These are phyloP conservation scores for Aspergillus candidus DNA, from an alignment of 2,329 filamentous ascomycete genomes.

Conservation along the genomic window DNA sequence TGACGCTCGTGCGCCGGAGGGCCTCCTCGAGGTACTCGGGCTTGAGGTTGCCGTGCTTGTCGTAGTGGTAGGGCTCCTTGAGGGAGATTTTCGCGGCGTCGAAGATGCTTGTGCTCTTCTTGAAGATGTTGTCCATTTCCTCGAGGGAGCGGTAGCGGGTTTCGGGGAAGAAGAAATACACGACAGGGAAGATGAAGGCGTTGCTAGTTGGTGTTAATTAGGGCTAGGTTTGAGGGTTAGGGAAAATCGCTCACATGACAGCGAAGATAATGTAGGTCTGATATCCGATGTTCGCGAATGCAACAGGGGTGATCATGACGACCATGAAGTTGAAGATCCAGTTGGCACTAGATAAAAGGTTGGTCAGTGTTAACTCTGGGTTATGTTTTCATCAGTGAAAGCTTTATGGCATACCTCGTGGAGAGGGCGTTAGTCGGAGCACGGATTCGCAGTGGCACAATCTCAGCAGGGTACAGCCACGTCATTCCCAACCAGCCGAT, in stretches of 20 bases:
- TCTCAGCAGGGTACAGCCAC: slow-evolving; percentile 54
- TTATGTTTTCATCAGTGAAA: not conserved
- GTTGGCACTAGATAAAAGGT: slow-evolving; percentile 47
- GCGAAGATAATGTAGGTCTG: no score
- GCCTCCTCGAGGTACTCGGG: slow-evolving; percentile 44
- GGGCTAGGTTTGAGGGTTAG: no score
- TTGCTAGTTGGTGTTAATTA: no score
- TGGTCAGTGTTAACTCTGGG: slow-evolving; percentile 54
- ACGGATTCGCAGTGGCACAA: slow-evolving; percentile 51
- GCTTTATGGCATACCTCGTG: slow-evolving; percentile 30
- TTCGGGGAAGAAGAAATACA: slow-evolving; percentile 49
- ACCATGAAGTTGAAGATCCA: slow-evolving; percentile 59
- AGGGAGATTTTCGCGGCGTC: slow-evolving; percentile 45
- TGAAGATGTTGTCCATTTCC: slow-evolving; percentile 23
- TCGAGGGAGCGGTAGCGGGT: slow-evolving; percentile 45
- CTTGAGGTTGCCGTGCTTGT: slow-evolving; percentile 50
- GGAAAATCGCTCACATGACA: no score
- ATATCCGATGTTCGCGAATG: slow-evolving; percentile 47
- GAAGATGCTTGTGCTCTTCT: slow-evolving; percentile 46
- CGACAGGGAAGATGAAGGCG: slow-evolving; percentile 7
- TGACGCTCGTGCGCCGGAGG: slow-evolving; percentile 19
- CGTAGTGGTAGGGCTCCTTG: slow-evolving; percentile 50
- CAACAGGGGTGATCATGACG: slow-evolving; percentile 59
- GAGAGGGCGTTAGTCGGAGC: slow-evolving; percentile 59
- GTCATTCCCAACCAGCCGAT: slow-evolving; percentile 60